A percentile compares a stretch with the other conserved stretches of the same genome.
Conservation (phyloP, 148 eudicot genomes). For the Polygonum aviculare region DNA sequence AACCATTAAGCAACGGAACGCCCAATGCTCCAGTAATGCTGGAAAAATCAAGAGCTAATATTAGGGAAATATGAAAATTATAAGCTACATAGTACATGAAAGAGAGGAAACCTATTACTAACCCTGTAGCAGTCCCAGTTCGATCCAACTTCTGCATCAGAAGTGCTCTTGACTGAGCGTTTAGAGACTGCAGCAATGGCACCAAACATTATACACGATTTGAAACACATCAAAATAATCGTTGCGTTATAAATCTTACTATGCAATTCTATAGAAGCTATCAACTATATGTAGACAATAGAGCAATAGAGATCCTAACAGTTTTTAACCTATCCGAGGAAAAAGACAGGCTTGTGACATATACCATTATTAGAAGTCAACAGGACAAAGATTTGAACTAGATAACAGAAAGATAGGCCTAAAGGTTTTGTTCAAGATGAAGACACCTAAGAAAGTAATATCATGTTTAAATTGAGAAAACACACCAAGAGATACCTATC, state of each 20-base stretch:
- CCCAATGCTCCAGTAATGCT: constrained; percentile 71
- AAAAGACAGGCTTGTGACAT: neutral
- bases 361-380: neutral
- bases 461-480: neutral
- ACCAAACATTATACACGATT: neutral
- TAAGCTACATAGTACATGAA: neutral
- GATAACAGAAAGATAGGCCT: neutral
- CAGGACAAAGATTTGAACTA: neutral
- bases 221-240: neutral
- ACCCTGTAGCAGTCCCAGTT: constrained; percentile 85
- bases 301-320: neutral
- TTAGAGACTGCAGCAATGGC: constrained; percentile 48
- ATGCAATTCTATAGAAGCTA: neutral
- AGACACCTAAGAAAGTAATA: neutral
- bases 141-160: constrained; percentile 91
- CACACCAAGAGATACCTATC: neutral
- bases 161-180: constrained; percentile 93
- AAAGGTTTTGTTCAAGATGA: neutral
- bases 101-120: constrained; percentile 2
- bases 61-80: neutral
- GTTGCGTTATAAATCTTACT: neutral
- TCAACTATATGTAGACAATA: neutral
- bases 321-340: neutral
- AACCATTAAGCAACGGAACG: constrained; percentile 51
- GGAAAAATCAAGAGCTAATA: constrained; percentile 10